A percentile compares a stretch with the other conserved stretches of the same genome.
Conservation (phyloP, 345 rosid species). For the Gossypium ekmanianum region DNA sequence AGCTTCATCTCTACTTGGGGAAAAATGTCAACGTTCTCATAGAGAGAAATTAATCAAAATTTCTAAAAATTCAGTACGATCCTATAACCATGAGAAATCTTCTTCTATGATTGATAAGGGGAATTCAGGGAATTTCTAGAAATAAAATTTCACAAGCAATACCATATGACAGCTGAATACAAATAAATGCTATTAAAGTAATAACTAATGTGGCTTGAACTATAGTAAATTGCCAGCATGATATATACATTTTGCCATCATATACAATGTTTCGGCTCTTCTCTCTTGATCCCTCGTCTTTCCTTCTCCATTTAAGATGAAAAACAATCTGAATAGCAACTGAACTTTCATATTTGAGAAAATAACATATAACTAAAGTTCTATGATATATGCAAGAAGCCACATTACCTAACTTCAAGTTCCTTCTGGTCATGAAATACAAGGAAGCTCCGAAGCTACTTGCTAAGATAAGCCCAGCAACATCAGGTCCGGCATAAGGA, state of each 20-base stretch:
- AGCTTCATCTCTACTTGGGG: not conserved
- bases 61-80: not conserved
- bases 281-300: not conserved
- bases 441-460: constrained; percentile 87
- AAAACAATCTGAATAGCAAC: not conserved
- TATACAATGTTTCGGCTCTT: not conserved
- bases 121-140: not conserved
- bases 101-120: not conserved
- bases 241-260: not conserved
- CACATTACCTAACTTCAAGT: constrained; percentile 72
- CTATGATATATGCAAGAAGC: not conserved
- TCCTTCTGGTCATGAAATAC: constrained; percentile 81
- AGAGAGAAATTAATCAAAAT: not conserved
- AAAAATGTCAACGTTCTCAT: not conserved
- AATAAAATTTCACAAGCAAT: not conserved
- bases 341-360: not conserved
- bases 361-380: not conserved
- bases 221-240: not conserved
- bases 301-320: not conserved
- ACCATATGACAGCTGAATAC: not conserved
- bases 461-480: constrained; percentile 77
- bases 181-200: not conserved
- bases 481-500: constrained; percentile 70
- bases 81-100: not conserved
- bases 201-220: not conserved